These are phyloP conservation scores for Pseudozyma thailandica DNA, from an alignment of 1,284 basidiomycete species.

Conservation along the genomic window DNA sequence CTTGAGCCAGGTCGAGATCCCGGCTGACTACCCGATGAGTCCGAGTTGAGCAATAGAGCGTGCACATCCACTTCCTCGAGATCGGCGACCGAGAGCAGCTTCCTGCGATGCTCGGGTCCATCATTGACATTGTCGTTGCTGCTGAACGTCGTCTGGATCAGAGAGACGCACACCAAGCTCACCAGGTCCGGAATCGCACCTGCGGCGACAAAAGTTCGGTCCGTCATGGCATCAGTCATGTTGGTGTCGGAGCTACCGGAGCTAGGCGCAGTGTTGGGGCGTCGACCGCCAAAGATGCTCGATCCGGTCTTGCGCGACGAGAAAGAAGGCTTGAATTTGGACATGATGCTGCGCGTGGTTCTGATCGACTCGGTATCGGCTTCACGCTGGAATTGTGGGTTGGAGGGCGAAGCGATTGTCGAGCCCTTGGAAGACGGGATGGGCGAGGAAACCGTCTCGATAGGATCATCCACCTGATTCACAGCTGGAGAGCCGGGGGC, in stretches of 20 bases:
- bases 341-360: conserved; percentile 48
- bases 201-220: conserved; percentile 30
- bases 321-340: conserved; percentile 36
- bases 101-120: conserved; percentile 50
- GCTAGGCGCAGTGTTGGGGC: conserved; percentile 55
- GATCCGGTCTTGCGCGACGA: conserved; percentile 29
- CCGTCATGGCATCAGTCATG: conserved; percentile 37
- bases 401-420: conserved; percentile 3
- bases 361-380: conserved; percentile 44
- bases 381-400: conserved; percentile 18
- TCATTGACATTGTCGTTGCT: conserved; percentile 57
- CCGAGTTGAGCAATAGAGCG: conserved; percentile 44
- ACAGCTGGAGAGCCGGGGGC: conserved; percentile 39
- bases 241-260: conserved; percentile 46
- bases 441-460: conserved; percentile 30
- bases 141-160: conserved; percentile 61
- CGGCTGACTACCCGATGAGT: conserved; percentile 28
- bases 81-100: conserved; percentile 57
- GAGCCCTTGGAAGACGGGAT: conserved; percentile 6
- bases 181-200: conserved; percentile 47
- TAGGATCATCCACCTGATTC: conserved; percentile 31
- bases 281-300: conserved; percentile 45
- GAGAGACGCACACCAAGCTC: conserved; percentile 53
- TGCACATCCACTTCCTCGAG: conserved; percentile 60
- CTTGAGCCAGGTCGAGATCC: conserved; percentile 40